These are phyloP conservation scores for Alternaria panax DNA, from an alignment of 2,329 filamentous ascomycete species.

Conservation along the genomic window DNA sequence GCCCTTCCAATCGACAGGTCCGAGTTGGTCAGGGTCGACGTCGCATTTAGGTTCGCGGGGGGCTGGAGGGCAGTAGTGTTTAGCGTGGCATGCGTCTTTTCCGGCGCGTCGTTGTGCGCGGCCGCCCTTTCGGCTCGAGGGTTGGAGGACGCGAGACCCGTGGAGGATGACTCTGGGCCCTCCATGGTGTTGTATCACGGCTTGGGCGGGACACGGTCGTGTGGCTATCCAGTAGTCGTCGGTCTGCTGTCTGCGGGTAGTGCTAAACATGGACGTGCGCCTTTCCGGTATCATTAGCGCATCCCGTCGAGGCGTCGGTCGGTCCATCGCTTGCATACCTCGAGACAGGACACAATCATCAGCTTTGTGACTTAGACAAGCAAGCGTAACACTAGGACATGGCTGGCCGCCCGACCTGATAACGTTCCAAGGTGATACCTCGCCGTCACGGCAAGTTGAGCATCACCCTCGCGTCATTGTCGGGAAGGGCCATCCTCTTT, in stretches of 20 bases:
- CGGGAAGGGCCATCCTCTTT: not conserved
- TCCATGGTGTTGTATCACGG: constrained; percentile 46
- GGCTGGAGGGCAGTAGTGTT: constrained; percentile 17
- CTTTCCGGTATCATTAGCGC: constrained; percentile 22
- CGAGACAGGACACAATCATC: constrained; percentile 1
- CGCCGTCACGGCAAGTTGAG: not conserved
- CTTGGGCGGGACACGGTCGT: constrained; percentile 32
- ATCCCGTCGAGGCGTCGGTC: constrained; percentile 1
- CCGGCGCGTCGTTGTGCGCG: constrained; percentile 15
- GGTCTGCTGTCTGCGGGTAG: constrained; percentile 19
- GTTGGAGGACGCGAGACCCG: constrained; percentile 29
- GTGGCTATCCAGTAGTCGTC: constrained; percentile 22
- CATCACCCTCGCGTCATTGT: not conserved
- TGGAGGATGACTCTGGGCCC: constrained; percentile 34
- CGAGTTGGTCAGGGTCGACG: constrained; percentile 34
- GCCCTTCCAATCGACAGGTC: constrained; percentile 24
- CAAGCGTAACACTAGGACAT: not conserved
- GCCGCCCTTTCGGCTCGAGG: constrained; percentile 25
- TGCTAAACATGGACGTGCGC: constrained; percentile 25
- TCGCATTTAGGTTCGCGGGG: constrained; percentile 30
- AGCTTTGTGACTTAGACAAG: constrained; percentile 7
- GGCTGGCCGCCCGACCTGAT: not conserved
- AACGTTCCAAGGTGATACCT: constrained; percentile 2
- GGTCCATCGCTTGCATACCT: constrained; percentile 5
- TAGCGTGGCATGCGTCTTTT: constrained; percentile 7